Percentiles rank a stretch among this genome's conserved stretches.
Conservation (phyloP, 164 flowering plant genomes). For the Euptelea pleiosperma region DNA sequence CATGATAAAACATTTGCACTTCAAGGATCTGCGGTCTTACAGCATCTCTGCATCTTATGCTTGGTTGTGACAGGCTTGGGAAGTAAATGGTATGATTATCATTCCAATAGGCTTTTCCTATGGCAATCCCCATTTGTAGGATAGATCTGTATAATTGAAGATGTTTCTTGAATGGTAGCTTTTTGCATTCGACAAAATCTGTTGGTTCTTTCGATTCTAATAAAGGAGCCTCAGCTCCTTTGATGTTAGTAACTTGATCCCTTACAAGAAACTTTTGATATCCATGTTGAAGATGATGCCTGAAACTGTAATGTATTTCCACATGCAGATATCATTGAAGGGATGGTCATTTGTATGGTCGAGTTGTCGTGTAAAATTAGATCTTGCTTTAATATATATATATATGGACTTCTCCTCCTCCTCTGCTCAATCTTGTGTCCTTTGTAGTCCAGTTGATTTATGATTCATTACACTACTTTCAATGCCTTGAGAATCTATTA, state of each 20-base stretch:
- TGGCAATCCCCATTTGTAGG: constrained; percentile 8
- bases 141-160: constrained; percentile 19
- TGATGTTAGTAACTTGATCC: constrained; percentile 8
- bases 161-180: constrained; percentile 9
- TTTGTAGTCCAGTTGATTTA: too few species aligned
- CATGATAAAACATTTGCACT: neutral
- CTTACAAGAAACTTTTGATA: constrained; percentile 2
- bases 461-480: neutral
- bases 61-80: constrained; percentile 6
- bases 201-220: constrained; percentile 4
- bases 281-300: constrained; percentile 11
- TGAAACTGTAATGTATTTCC: constrained; percentile 9
- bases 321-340: neutral
- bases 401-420: neutral
- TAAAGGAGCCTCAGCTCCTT: constrained; percentile 11
- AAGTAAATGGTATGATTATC: constrained; percentile 18
- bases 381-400: constrained; percentile 2
- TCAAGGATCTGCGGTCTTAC: constrained; percentile 8
- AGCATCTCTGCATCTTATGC: constrained; percentile 4
- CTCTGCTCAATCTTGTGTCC: neutral
- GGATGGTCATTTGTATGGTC: neutral
- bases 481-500: neutral
- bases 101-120: constrained; percentile 10
- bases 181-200: constrained; percentile 6
- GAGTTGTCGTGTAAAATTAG: neutral